Evolutionary conservation across 441 rosid species (phyloP).

Genomic region (Adansonia rubrostipa): DNA sequence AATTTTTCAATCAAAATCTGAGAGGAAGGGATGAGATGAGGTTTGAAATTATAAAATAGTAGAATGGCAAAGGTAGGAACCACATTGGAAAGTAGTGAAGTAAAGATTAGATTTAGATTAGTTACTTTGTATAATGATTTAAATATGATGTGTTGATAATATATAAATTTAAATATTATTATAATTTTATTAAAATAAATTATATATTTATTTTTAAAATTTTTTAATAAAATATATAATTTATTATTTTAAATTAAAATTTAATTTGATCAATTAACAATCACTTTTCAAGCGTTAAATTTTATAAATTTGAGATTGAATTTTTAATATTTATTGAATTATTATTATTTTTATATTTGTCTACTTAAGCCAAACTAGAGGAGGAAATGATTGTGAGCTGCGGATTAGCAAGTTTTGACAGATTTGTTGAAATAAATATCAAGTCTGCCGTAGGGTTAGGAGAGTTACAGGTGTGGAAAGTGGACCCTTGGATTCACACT

Average conservation of each 20-base stretch:
- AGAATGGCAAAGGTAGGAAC: conserved; percentile 6
- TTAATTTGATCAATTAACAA: too few relatives aligned
- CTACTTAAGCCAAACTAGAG: neutral
- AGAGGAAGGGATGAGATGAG: conserved; percentile 15
- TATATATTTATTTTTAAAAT: too few relatives aligned
- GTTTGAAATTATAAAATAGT: conserved; percentile 16
- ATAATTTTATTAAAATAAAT: too few relatives aligned
- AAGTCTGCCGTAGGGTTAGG: neutral
- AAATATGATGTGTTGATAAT: too few relatives aligned
- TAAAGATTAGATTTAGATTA: neutral
- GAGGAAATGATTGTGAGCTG: neutral
- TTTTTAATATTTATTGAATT: too few relatives aligned
- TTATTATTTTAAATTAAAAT: too few relatives aligned
- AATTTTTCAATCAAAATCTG: neutral
- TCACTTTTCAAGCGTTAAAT: too few relatives aligned
- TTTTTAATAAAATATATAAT: too few relatives aligned
- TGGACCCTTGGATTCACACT: conserved; percentile 23
- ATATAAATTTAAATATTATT: too few relatives aligned
- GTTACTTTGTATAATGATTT: too few relatives aligned
- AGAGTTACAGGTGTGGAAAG: conserved; percentile 11
- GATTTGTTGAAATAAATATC: conserved; percentile 22
- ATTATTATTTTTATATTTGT: too few relatives aligned
- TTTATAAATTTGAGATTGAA: too few relatives aligned
- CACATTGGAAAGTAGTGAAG: conserved; percentile 27
- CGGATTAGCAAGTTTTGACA: neutral